Evolutionary conservation across 2,329 filamentous ascomycete genomes (phyloP), one percentile per base, ranked within the genome.

Genomic region (Aspergillus viridinutans): DNA sequence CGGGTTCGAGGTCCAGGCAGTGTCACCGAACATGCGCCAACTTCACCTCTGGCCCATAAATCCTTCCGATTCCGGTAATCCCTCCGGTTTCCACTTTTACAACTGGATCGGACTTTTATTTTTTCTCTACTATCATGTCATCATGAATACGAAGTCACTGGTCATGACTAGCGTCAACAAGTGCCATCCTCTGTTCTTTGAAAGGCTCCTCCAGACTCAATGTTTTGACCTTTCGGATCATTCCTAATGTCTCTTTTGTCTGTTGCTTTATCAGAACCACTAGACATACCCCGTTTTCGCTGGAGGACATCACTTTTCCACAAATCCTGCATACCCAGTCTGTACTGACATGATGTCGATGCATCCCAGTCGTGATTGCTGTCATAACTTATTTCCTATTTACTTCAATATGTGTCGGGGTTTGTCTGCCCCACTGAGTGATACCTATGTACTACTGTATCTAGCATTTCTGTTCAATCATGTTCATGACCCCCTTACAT

Each of bases 31-130:
- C 68, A 71, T 47, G 69, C 69, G 25, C 72, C 74, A 28, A 68
- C 72, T 28, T 76, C 74, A 20, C 75, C 75, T 21, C 61, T 77
- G 47, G 75, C 75, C 28, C 75, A 76, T 58, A 77, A 77, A 63
- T 74, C 73, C 14, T 73, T 69, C 59, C 72, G 72, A 57, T 67
- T 71, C 49, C 71, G 72, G 61, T 74, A 52, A 67, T 49, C 38
- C 10, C 21, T 21, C 14, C 43, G 43, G n/a, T 21, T 21, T 14
- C 5, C 43, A 14, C 14, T 23, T 25, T 9, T 23, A 20, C 8
- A 23, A 47, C 43, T 26, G 14, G 42, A 45, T 26, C 4, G 23
- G 21, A 26, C 7, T 6, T 47, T 47, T 29, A 29, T 29, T 4
- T 4, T 23, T 3, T 26, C 43, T 47, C 10, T 47, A 26, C 10